Base-by-base conservation (phyloP, 306 rosid genomes). In the Cucumis melo region DNA sequence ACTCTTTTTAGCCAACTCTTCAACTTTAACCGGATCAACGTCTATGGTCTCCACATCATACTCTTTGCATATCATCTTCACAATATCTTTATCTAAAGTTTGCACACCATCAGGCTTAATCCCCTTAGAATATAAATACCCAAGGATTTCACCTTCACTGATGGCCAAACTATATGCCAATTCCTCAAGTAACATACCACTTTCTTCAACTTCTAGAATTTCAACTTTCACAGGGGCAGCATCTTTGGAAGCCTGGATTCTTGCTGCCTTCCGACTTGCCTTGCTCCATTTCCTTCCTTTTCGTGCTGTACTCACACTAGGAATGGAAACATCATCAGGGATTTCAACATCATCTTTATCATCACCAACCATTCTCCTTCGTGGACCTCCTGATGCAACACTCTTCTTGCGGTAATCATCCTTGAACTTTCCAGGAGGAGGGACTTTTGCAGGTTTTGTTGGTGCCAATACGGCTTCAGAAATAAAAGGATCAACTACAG, bases 251-350 rank as follows among this genome's bases (percentile, higher is more conserved):
- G 99, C 99, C 81, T 89, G 96, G 73, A 94, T 90, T 78, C 96
- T 86, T n/a, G 92, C 96, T 5, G 99, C 99, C 87, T 82, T 94
- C 83, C 99, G 87, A 76, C 96, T 90, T 54, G 99, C 99, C 90
- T 94, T 94, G 79, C 89, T 94, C 99, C 97, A 92, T 83, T 90
- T 94, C 85, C 97, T 87, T 79, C 99, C 99, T 88, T 92, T 94
- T 82, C 99, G 87, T 70, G 80, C 84, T 13, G 72, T 64, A 54
- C 84, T 74, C 59, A 88, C 83, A 50, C 96, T 90, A 65, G 89
- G 87, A 81, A 92, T 89, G 58, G 93, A 86, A 73, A 90, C 94
- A 81, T 91, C 96, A 34, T 91, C 92, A 38, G 75, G 78, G 81
- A 83, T 84, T 70, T 60, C 89, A 65, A 78, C 87, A 27, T 79